Base-by-base conservation (phyloP, 148 eudicot species). In the Hydrangea macrophylla region DNA sequence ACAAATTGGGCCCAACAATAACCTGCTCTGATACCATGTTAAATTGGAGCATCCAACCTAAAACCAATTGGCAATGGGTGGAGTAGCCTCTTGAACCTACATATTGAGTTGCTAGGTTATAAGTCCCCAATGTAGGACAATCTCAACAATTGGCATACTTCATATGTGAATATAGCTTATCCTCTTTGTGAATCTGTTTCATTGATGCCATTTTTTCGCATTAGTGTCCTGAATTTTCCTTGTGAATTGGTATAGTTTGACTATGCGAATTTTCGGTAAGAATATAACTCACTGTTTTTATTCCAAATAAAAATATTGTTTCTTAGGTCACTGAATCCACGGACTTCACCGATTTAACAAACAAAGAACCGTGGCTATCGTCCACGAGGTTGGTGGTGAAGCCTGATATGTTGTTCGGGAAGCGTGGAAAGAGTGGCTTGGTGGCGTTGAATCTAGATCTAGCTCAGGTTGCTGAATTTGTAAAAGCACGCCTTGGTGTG, bases 341-440 rank as follows among this genome's bases (percentile, higher is more conserved):
- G 0, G 88, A 87, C 66, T 81, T 90, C 36, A 76, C 58, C 0
- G 83, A 90, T 50, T 66, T 90, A 60, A 79, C 82, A 11, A 79
- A 90, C 51, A 75, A 76, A 53, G 88, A 87, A 56, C 81, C 92
- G 67, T 90, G 96, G 96, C 64, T 90, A 22, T 90, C 92, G 35
- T 90, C 96, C 13, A 71, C 83, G 48, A 90, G 70, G 68, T 80
- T 90, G 73, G 96, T 90, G 73, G 92, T 90, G 13, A 87, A 90
- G 67, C 92, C 96, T 17, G 92, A 90, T 67, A 90, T 90, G 96
- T 77, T 90, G 75, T 90, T 90, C 54, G 96, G 96, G 9, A 90
- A 90, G 78, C 96, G 96, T 72, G 96, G 92, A 53, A 90, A 90
- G 88, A 87, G 92, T 75, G 92, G 92, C 22, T 78, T 90, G 42